Evolutionary conservation across 495 filamentous ascomycete species (phyloP).

Genomic region (Amniculicola lignicola): DNA sequence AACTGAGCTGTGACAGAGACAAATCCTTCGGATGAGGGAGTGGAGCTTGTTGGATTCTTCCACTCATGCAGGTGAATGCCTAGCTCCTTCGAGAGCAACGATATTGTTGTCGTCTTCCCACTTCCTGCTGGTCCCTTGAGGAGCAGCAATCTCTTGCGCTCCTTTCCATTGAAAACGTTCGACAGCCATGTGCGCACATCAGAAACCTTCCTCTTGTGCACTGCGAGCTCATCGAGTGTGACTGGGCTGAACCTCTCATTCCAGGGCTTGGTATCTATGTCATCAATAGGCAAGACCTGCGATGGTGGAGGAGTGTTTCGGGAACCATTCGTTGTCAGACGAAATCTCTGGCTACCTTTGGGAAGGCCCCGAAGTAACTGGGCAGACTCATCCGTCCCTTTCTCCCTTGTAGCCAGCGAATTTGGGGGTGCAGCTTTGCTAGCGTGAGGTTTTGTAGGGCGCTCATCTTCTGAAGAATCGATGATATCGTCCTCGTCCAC

Average conservation of each 20-base stretch:
- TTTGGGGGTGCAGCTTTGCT: constrained; percentile 5
- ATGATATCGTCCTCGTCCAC: constrained; percentile 45
- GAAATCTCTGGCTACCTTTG: constrained; percentile 41
- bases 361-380: constrained; percentile 5
- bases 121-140: constrained; percentile 89
- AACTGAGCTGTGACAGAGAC: constrained; percentile 72
- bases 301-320: constrained; percentile 22
- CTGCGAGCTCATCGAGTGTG: constrained; percentile 75
- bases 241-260: constrained; percentile 74
- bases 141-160: constrained; percentile 62
- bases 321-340: constrained; percentile 33
- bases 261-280: constrained; percentile 63
- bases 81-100: constrained; percentile 67
- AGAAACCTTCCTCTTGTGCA: constrained; percentile 87
- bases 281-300: constrained; percentile 15
- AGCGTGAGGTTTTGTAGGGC: background rate
- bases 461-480: constrained; percentile 42
- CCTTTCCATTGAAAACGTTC: constrained; percentile 61
- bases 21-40: constrained; percentile 55
- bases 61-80: constrained; percentile 79
- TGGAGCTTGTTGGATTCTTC: constrained; percentile 71
- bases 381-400: constrained; percentile 13
- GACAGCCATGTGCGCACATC: constrained; percentile 83
- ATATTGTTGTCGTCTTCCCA: constrained; percentile 87
- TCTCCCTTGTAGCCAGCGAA: constrained; percentile 36